Base-by-base conservation (phyloP, 371 early-diverging fungal species). In the Zancudomyces culisetae region DNA sequence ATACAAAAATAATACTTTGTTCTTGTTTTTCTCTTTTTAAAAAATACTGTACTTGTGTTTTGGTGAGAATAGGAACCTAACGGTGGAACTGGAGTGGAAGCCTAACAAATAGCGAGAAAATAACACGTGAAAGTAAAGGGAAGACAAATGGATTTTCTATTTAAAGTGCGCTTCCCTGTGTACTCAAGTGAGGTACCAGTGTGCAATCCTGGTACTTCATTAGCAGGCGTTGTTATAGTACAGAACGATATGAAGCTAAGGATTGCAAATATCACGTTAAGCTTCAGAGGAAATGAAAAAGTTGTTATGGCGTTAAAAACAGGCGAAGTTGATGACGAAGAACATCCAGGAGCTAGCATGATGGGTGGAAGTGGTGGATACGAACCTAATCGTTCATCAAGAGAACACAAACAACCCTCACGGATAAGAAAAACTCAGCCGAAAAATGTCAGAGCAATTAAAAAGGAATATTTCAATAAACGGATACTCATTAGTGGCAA, bases 161-260 rank as follows among this genome's bases (percentile, higher is more conserved):
- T 63, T 22, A 63, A 63, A 30, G 59, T 63, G 23, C 63, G 63
- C 27, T 63, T 63, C 39, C 63, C 63, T 1, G 49, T 61, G 21
- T 63, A 63, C 51, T 61, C 63, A 8, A 63, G 62, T 13, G 49
- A 52, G 1, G 28, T 49, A 13, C 63, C 63, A 19, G 49, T 55
- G 19, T 63, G 63, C 60, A 27, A 56, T 1, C 63, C 63, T 39
- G 55, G 57, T 42, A 53, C 63, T 2, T 62, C 60, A 13, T 54
- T 63, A 3, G 49, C 63, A 0, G 63, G 63, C 15, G 59, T 63
- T 0, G 63, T 63, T 0, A 61, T 55, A 21, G n/a, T 62, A n/a
- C 60, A 63, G 43, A 30, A 57, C 2, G 2, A 43, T 20, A 23
- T 27, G 40, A 27, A 54, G 18, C 13, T 42, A 4, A 47, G 27